Evolutionary conservation across 2,329 filamentous ascomycete genomes (phyloP), one percentile per base, ranked within the genome.

Genomic region (Aureobasidium sp.): DNA sequence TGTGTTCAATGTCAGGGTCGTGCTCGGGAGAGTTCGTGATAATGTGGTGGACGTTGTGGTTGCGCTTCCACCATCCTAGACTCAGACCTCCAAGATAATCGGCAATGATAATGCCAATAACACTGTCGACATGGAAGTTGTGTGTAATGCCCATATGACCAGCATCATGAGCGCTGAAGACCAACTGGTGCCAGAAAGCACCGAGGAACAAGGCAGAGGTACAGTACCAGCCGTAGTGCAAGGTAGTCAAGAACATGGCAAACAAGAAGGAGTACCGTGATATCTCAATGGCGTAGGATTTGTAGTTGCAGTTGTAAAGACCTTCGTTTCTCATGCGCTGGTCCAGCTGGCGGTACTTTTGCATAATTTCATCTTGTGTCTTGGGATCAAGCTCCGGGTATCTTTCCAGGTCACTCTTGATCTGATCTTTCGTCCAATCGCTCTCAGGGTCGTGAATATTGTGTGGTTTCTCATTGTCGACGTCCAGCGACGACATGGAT

Each of bases 141-240:
- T 97, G 93, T 2, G 94, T 99, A 69, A 99, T 96, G 67, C 90
- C 94, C 88, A 97, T 96, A 75, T 99, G 94, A 7, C 91, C 92
- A 56, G 93, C 90, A 79, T 99, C 94, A 74, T 99, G 94, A 64
- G 90, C 94, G 1, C 88, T 87, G 72, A 99, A 99, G 57, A 93
- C 89, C 32, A 97, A 82, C 73, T 97, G 94, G 71, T 97, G 94
- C 93, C 94, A 97, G 70, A 96, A 83, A 65, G 84, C 80, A 23
- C 93, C 94, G 2, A 97, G 80, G 67, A 87, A 91, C 53, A 89
- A 73, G 1, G 85, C 91, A 62, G 89, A 90, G 2, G 83, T 77
- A n/a, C 73, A 70, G 66, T 78, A 81, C 74, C 76, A 78, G 36
- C 74, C 75, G 8, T 68, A 64, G 15, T 68, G 70, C 17, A 81